Evolutionary conservation across 2,329 filamentous ascomycete genomes (phyloP), one percentile per base, ranked within the genome.

Genomic region (Aspergillus sp.): DNA sequence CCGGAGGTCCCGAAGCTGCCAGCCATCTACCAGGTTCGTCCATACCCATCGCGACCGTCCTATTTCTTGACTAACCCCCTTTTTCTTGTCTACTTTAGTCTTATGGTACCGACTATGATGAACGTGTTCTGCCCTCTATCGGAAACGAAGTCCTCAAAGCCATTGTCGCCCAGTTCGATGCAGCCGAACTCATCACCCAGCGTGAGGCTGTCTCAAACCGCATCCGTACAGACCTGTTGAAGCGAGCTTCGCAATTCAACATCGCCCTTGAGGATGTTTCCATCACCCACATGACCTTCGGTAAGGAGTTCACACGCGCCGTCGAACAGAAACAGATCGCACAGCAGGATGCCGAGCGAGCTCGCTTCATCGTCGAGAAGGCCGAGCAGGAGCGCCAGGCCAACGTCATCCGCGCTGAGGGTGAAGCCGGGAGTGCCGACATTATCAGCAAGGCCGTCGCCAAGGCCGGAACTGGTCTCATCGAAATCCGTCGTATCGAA

Each of bases 261-360:
- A 99, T 99, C 73, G 91, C 92, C 26, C 90, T 99, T 53, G 95
- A 99, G 80, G 95, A 99, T 73, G 95, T 99, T 59, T 96, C 91
- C 73, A 99, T 99, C 78, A 99, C 95, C 61, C 95, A 99, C 84
- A 99, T 99, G 95, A 99, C 95, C 53, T 99, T 99, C 75, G 95
- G 95, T 68, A 93, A 93, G 78, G 95, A 99, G 79, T 99, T 99
- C 83, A 99, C 95, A 60, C 90, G 91, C 78, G 95, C 95, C 64
- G 95, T 99, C 70, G 95, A 99, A 82, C 95, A 99, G 86, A 99
- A 99, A 87, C 95, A 99, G 83, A 99, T 99, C 76, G 95, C 95
- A 55, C 95, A 99, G 81, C 95, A 99, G 80, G 95, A 99, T 74
- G 95, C 95, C 63, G 95, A 99, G 84, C 86, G 95, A 64, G 95